Conservation (phyloP, 805 yeast species). For the Spathaspora passalidarum region DNA sequence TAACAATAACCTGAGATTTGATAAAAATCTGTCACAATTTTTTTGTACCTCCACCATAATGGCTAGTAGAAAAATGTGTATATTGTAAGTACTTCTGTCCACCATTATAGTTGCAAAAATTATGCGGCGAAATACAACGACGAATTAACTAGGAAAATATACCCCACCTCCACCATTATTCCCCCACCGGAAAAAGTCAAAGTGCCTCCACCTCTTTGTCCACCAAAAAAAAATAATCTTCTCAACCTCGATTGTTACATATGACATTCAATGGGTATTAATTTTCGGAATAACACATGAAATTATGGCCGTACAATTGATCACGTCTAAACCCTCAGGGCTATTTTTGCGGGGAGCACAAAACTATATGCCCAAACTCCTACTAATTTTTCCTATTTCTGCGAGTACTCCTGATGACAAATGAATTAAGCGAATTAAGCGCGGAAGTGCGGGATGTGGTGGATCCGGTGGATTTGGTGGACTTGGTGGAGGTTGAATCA, state of each 20-base stretch:
- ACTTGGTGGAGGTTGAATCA: background rate
- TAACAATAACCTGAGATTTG: too few species aligned
- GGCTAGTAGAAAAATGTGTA: background rate
- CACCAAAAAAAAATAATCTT: too few species aligned
- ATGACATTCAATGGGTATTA: too few species aligned
- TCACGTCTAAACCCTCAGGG: too few species aligned
- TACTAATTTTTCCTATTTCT: background rate
- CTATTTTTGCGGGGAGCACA: too few species aligned
- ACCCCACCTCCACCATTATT: conserved; percentile 2
- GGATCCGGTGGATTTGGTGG: background rate
- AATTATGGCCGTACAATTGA: too few species aligned
- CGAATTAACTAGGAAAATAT: background rate
- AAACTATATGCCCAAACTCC: background rate
- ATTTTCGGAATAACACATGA: too few species aligned
- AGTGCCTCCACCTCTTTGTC: too few species aligned
- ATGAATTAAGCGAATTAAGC: too few species aligned
- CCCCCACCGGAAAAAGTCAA: background rate
- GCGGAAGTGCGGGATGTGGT: background rate
- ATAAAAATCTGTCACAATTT: too few species aligned
- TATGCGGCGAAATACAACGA: background rate
- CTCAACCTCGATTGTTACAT: too few species aligned
- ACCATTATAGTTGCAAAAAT: background rate
- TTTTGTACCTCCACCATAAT: background rate
- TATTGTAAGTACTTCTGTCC: background rate
- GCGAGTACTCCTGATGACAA: too few species aligned